Evolutionary conservation across 352 stramenopile genomes (phyloP).

Genomic region (Phytophthora podocarpi): DNA sequence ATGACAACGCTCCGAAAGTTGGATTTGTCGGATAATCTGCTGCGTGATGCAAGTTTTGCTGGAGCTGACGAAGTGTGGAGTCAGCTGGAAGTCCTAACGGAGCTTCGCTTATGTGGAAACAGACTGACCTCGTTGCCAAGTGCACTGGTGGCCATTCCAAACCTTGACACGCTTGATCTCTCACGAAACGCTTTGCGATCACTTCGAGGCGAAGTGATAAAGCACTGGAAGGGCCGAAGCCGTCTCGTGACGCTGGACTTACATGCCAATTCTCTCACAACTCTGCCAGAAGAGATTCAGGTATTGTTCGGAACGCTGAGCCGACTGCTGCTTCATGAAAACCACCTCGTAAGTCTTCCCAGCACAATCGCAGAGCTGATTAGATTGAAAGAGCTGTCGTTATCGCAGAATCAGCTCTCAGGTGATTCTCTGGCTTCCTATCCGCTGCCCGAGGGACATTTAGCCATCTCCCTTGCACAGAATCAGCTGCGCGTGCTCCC

Average conservation of each 20-base stretch:
- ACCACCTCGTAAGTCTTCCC: constrained; percentile 46
- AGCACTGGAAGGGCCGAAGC: constrained; percentile 29
- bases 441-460: constrained; percentile 19
- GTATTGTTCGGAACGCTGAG: constrained; percentile 36
- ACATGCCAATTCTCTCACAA: constrained; percentile 42
- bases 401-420: constrained; percentile 31
- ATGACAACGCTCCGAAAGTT: constrained; percentile 34
- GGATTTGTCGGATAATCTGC: constrained; percentile 46
- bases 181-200: constrained; percentile 23
- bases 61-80: constrained; percentile 22
- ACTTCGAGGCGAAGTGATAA: constrained; percentile 26
- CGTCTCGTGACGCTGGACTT: constrained; percentile 42
- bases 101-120: constrained; percentile 28
- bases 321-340: constrained; percentile 46
- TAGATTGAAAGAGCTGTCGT: constrained; percentile 26
- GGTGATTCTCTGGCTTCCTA: constrained; percentile 22
- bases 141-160: constrained; percentile 17
- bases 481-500: constrained; percentile 46
- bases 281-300: constrained; percentile 43
- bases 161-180: constrained; percentile 29
- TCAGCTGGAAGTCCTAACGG: constrained; percentile 10
- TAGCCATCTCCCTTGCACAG: constrained; percentile 39
- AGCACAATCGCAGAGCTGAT: constrained; percentile 36
- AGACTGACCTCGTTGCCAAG: constrained; percentile 23
- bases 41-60: constrained; percentile 38